Evolutionary conservation across 768 basidiomycete genomes (phyloP), one percentile per base, ranked within the genome.

Genomic region (Leucocoprinus leucothites): DNA sequence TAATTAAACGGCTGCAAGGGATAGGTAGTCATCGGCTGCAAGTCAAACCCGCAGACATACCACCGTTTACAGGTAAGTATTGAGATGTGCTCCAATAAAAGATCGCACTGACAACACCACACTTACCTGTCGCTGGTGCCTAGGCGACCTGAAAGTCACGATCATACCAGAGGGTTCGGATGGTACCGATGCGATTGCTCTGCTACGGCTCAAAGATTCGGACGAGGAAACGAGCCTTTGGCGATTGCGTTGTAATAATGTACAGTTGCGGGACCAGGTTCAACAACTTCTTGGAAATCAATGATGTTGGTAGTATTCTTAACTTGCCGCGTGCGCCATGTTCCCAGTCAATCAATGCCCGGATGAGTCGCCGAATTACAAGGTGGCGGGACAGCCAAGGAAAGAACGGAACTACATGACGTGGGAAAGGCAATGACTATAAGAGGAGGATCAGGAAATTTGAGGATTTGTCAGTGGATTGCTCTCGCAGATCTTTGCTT

Each of bases 181-280:
- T 9, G 51, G 26, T 28, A 49, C 38, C 34, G 49, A 57, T 18
- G 59, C 49, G 8, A 80, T 78, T 4, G 72, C 74, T 11, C 31
- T 57, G 48, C 65, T 89, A 28, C 80, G 86, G 31, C 67, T 91
- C 45, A 79, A 76, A 48, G 82, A 82, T 58, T 78, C 78, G 18
- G 84, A 87, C 3, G 89, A 88, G 38, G 84, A 85, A 28, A 79
- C 86, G 25, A 88, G 86, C 63, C 64, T 91, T 44, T 91, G 89
- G 87, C 79, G 83, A 47, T 51, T 89, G 57, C 82, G 86, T 25
- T 80, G 82, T 62, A 72, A 69, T 9, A 77, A 84, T 49, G 63
- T 60, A 14, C 67, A 61, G 14, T 58, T 87, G 58, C 66, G 78
- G 53, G 68, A 59, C 22, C 60, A 69, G 19, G 73, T 87, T 51